phyloP scores from a whole-genome alignment of 2,329 filamentous ascomycete genomes.

The Pestalotiopsis sp. region DNA sequence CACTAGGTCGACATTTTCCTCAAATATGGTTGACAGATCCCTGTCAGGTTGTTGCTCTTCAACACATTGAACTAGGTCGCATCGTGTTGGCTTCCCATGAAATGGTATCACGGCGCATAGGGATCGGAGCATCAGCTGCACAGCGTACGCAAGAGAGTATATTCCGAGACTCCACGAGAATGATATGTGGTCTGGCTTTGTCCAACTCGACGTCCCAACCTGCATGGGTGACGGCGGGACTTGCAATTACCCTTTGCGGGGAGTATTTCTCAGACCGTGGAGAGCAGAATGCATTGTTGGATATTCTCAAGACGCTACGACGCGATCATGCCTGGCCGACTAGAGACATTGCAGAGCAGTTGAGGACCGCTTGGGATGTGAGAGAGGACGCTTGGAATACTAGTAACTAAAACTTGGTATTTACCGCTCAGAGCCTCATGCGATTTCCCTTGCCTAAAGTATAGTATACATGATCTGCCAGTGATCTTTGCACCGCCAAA shows the following conservation, averaged over 20 bases:
- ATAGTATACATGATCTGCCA: too few species aligned
- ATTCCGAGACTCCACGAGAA: neutral
- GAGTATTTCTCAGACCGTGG: neutral
- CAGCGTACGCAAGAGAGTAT: neutral
- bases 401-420: neutral
- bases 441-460: too few species aligned
- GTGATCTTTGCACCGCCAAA: too few species aligned
- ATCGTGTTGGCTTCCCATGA: neutral
- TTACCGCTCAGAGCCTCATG: too few species aligned
- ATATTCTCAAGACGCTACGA: neutral
- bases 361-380: neutral
- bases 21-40: neutral
- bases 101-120: neutral
- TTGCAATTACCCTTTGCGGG: neutral
- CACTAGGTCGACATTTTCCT: neutral
- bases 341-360: neutral
- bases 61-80: neutral
- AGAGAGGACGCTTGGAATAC: neutral
- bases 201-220: neutral
- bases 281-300: neutral
- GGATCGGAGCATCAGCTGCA: neutral
- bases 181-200: neutral
- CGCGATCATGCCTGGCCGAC: neutral
- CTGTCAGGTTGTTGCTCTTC: neutral
- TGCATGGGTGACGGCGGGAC: neutral